phyloP scores from a whole-genome alignment of 2,329 filamentous ascomycete genomes.

The Ophioceras dolichostomum region DNA sequence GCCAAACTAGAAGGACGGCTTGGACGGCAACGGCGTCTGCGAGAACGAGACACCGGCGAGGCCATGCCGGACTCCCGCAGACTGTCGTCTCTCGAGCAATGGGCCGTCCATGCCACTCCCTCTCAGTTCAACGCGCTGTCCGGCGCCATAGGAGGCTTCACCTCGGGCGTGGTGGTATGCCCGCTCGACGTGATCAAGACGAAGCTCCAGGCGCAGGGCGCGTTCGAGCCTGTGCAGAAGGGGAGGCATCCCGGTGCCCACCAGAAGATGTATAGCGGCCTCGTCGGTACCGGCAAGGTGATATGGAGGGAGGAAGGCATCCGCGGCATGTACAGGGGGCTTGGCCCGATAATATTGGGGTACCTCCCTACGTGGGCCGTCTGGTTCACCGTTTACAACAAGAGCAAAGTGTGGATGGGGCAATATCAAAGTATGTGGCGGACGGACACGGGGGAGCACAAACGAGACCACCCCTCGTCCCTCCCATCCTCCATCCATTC shows the following conservation, averaged over 20 bases:
- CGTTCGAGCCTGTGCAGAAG: constrained; percentile 48
- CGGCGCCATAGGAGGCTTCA: constrained; percentile 81
- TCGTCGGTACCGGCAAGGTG: constrained; percentile 71
- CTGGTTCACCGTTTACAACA: constrained; percentile 94
- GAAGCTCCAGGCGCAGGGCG: constrained; percentile 89
- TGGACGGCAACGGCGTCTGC: too few species aligned
- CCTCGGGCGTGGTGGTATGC: constrained; percentile 88
- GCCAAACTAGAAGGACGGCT: too few species aligned
- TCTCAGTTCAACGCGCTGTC: constrained; percentile 70
- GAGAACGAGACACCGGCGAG: too few species aligned
- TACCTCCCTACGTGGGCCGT: constrained; percentile 98
- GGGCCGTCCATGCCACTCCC: constrained; percentile 43
- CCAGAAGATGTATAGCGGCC: constrained; percentile 63
- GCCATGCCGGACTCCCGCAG: constrained; percentile 13
- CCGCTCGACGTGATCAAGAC: constrained; percentile 99
- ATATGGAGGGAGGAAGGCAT: constrained; percentile 87
- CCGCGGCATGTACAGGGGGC: constrained; percentile 80
- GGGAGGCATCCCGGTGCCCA: constrained; percentile 35
- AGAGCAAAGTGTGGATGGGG: constrained; percentile 64
- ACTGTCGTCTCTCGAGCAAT: constrained; percentile 38
- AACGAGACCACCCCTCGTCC: not conserved
- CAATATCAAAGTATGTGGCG: constrained; percentile 52
- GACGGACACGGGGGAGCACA: too few species aligned
- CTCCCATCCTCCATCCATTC: not conserved
- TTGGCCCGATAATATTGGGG: constrained; percentile 88